phyloP scores from a whole-genome alignment of 2,329 filamentous ascomycete genomes.

The Pseudogymnoascus sp. region DNA sequence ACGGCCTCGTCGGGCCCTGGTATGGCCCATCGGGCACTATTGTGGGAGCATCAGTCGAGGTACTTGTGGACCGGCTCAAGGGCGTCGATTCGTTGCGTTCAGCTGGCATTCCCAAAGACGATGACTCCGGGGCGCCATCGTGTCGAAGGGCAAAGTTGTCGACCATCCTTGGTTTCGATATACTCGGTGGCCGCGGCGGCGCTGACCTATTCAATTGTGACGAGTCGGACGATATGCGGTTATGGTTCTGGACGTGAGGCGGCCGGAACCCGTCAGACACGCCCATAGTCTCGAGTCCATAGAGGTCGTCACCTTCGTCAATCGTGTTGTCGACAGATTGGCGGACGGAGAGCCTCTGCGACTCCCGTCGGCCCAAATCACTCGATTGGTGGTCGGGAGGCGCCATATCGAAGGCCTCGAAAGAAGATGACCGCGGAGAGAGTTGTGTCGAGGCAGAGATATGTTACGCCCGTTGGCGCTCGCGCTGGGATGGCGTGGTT shows the following conservation, averaged over 20 bases:
- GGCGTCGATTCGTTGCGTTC: slow-evolving; percentile 14
- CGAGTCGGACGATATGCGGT: slow-evolving; percentile 17
- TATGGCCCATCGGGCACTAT: slow-evolving; percentile 43
- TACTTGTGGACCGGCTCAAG: no score
- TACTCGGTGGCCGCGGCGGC: slow-evolving; percentile 42
- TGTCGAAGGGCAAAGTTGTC: slow-evolving; percentile 45
- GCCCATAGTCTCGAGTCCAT: slow-evolving; percentile 40
- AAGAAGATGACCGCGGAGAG: background rate
- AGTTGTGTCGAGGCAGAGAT: background rate
- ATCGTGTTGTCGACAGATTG: background rate
- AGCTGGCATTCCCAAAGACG: background rate
- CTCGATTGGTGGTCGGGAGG: background rate
- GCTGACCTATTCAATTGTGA: slow-evolving; percentile 19
- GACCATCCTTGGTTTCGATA: slow-evolving; percentile 42
- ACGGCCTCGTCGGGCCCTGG: slow-evolving; percentile 54
- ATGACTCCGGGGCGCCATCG: slow-evolving; percentile 34
- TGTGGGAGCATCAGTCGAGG: slow-evolving; percentile 19
- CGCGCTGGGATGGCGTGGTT: background rate
- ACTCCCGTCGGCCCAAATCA: background rate
- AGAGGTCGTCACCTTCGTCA: slow-evolving; percentile 37
- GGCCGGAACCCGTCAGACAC: slow-evolving; percentile 47
- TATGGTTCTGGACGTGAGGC: slow-evolving; percentile 14
- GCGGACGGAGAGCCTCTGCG: background rate
- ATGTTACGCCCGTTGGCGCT: background rate
- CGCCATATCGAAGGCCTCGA: background rate